These are phyloP conservation scores for Heracleum sosnowskyi DNA, from an alignment of 129 eudicot species.

Conservation along the genomic window DNA sequence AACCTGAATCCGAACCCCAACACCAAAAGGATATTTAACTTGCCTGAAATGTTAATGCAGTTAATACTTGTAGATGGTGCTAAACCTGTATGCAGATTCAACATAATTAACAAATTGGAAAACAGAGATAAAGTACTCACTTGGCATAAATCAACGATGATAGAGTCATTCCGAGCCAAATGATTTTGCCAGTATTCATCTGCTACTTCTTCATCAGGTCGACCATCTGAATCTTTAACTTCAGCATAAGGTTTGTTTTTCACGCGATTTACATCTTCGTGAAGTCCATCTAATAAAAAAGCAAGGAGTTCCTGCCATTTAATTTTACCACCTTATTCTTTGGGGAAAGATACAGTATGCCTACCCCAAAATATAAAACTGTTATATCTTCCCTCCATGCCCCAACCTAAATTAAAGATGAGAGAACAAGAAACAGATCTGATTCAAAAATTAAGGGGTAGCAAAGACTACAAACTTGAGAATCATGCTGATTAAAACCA, in stretches of 20 bases:
- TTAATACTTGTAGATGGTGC: background rate
- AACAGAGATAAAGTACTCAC: background rate
- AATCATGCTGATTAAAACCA: slow-evolving; percentile 14
- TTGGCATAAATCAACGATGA: slow-evolving; percentile 10
- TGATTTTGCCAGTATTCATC: slow-evolving; percentile 13
- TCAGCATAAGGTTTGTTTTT: slow-evolving; percentile 6
- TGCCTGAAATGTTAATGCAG: background rate
- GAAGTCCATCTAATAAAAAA: slow-evolving; percentile 14
- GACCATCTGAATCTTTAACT: slow-evolving; percentile 8
- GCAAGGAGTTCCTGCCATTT: slow-evolving; percentile 13
- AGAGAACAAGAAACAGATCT: background rate
- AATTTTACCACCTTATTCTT: slow-evolving; percentile 1
- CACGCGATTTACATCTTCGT: slow-evolving; percentile 15
- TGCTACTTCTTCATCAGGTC: slow-evolving; percentile 10
- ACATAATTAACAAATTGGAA: background rate
- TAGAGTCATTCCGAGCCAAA: slow-evolving; percentile 9
- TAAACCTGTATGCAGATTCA: background rate
- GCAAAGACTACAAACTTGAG: slow-evolving; percentile 10
- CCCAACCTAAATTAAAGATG: background rate
- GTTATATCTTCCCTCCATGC: background rate
- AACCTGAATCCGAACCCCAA: background rate
- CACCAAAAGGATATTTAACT: background rate
- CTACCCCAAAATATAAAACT: background rate
- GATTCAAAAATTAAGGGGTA: background rate
- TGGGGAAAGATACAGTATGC: background rate